These are phyloP conservation scores for Typha latifolia DNA, from an alignment of 176 grass and related monocot species.

Conservation along the genomic window DNA sequence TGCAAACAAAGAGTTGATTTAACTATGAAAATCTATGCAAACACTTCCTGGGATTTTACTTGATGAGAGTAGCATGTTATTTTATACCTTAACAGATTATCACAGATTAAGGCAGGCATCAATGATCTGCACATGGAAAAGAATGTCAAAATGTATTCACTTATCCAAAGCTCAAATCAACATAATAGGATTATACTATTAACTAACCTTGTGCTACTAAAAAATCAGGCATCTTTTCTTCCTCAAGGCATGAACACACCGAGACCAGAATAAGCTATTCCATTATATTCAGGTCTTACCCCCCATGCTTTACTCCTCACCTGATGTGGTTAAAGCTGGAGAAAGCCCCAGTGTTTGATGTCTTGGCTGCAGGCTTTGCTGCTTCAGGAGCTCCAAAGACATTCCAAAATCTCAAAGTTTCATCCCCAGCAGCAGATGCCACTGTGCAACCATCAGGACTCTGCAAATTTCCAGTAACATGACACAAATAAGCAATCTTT, in stretches of 20 bases:
- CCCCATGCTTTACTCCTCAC: constrained; percentile 8
- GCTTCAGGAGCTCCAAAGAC: constrained; percentile 42
- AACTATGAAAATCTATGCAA: too few species aligned
- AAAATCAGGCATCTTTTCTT: not conserved
- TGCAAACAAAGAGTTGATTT: too few species aligned
- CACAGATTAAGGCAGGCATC: not conserved
- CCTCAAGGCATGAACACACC: not conserved
- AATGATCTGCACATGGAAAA: not conserved
- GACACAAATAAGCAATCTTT: not conserved
- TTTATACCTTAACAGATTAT: not conserved
- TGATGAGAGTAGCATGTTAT: too few species aligned
- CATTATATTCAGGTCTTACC: not conserved
- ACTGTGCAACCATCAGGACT: constrained; percentile 58
- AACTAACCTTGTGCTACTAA: not conserved
- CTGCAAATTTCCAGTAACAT: constrained; percentile 17
- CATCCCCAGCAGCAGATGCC: constrained; percentile 56
- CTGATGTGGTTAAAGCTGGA: constrained; percentile 48
- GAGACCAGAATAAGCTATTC: not conserved
- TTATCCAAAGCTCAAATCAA: not conserved
- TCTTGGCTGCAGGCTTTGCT: constrained; percentile 33
- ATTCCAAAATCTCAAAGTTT: constrained; percentile 50
- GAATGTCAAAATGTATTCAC: not conserved
- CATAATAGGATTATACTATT: not conserved
- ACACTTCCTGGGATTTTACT: too few species aligned
- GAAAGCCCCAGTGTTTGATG: constrained; percentile 33